Evolutionary conservation across 1,139 yeast species (phyloP), one percentile per base, ranked within the genome.

Genomic region (Suhomyces yuchorum): DNA sequence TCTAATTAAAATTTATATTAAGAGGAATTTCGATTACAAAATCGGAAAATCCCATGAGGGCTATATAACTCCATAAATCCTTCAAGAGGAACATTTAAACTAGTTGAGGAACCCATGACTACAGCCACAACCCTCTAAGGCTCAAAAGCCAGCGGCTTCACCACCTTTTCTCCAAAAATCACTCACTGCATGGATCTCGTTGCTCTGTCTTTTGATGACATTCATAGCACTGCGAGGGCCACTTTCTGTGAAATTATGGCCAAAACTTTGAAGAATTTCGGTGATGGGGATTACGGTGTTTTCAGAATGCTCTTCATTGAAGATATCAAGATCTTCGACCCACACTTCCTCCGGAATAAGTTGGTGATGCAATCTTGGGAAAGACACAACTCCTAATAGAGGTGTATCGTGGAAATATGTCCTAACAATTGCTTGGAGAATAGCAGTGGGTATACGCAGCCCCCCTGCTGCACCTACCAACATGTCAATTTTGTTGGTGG

Each of bases 401-500:
- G 84, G 73, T 65, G 80, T 62, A 2, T 77, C 66, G 58, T 82
- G 78, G 62, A 80, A 81, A 54, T 84, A 82, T 4, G 74, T 68
- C 48, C 97, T 71, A 2, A 87, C 75, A 26, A 93, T 79, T 0
- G 93, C 92, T 61, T 91, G 95, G 49, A 92, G 76, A 2, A 92
- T 81, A 0, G 96, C 81, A 0, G 96, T 89, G n/a, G 87, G 77
- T 46, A 93, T 93, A 50, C 96, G 74, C 14, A 96, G 86, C 0
- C 98, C 98, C 8, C 99, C 98, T 1, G 98, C 95, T 0, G 97
- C 96, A 1, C 98, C 98, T 52, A 92, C 78, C 3, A 87, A 79
- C 40, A 89, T 63, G 56, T 86, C 90, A 0, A 88, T 82, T 14
- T 46, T 49, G 57, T 79, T 68, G 52, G 68, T 64, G 11, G 56